These are phyloP conservation scores for Scenedesmus sp. DNA, from an alignment of 163 green algal genomes.

Conservation along the genomic window DNA sequence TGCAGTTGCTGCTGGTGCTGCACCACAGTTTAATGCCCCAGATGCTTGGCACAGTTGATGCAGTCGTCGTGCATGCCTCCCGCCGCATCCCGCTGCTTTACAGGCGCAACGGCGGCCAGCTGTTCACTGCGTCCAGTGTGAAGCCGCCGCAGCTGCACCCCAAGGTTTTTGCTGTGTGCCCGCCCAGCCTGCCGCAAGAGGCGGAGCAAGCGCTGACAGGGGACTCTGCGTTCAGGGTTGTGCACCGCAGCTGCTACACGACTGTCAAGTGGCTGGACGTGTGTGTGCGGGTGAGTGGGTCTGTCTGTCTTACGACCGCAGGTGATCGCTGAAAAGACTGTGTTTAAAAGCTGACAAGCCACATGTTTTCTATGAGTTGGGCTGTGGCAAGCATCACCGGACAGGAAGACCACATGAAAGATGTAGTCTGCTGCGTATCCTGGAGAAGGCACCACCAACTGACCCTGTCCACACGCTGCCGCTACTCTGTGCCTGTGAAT, in stretches of 20 bases:
- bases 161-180: conserved; percentile 73
- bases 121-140: conserved; percentile 58
- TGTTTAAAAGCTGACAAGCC: no score
- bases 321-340: no score
- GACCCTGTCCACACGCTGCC: no score
- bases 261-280: conserved; percentile 73
- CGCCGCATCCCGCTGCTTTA: not conserved
- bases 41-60: not conserved
- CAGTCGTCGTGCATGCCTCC: not conserved
- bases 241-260: conserved; percentile 60
- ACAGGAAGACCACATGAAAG: no score
- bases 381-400: no score
- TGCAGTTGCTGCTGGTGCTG: not conserved
- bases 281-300: conserved; percentile 37
- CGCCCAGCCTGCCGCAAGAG: conserved; percentile 57
- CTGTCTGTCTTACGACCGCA: no score
- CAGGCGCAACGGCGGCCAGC: conserved; percentile 58
- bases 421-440: no score
- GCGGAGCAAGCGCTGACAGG: conserved; percentile 12
- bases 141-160: conserved; percentile 7
- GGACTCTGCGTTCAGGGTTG: not conserved
- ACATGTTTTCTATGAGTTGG: no score
- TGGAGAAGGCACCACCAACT: no score
- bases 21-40: not conserved
- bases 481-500: not conserved